A percentile compares a stretch with the other conserved stretches of the same genome.
These are phyloP conservation scores for Alternaria viburni DNA, from an alignment of 2,329 filamentous ascomycete genomes.

Conservation along the genomic window DNA sequence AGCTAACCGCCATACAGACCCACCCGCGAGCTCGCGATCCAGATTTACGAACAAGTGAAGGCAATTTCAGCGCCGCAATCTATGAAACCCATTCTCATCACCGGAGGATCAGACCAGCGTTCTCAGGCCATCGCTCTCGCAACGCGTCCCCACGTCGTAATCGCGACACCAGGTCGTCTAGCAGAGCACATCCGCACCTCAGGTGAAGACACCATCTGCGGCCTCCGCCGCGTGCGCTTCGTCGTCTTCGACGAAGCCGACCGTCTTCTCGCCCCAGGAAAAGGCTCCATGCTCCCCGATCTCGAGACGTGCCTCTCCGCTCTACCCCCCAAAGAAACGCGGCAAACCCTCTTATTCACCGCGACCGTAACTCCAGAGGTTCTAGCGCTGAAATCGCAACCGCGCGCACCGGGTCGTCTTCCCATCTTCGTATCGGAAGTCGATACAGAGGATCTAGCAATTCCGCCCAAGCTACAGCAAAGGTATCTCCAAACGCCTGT, in stretches of 20 bases:
- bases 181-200: conserved; percentile 93
- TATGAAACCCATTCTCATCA: conserved; percentile 87
- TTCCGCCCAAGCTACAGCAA: conserved; percentile 82
- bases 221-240: conserved; percentile 77
- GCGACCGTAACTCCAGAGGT: conserved; percentile 95
- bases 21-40: conserved; percentile 81
- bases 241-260: conserved; percentile 97
- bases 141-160: conserved; percentile 85
- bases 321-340: conserved; percentile 75
- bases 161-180: conserved; percentile 87
- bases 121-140: conserved; percentile 84
- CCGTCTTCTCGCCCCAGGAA: conserved; percentile 75
- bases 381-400: conserved; percentile 79
- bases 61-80: conserved; percentile 88
- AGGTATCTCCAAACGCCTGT: conserved; percentile 87
- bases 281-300: conserved; percentile 92
- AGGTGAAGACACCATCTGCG: conserved; percentile 86
- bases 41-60: conserved; percentile 95
- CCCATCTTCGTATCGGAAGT: conserved; percentile 90
- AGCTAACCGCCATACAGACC: conserved; percentile 13
- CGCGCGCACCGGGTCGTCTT: conserved; percentile 72
- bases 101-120: conserved; percentile 91
- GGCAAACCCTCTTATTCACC: conserved; percentile 96
- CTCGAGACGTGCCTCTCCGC: conserved; percentile 85
- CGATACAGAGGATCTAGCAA: conserved; percentile 72